phyloP scores from a whole-genome alignment of 306 rosid species.

The Casuarina equisetifolia region DNA sequence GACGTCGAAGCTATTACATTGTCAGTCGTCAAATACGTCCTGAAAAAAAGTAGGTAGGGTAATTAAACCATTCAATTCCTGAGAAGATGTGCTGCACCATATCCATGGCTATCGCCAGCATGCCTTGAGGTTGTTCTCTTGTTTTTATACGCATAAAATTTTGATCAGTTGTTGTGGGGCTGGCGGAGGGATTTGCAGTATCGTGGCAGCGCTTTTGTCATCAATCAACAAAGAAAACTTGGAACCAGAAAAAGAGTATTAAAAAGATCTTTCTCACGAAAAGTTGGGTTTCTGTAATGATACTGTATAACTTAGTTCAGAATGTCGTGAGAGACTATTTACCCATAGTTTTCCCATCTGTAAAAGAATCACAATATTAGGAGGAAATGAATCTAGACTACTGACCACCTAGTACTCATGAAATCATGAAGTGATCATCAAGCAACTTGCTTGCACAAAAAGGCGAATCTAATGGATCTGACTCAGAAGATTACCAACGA shows the following conservation, averaged over 20 bases:
- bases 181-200: too few relatives aligned
- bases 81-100: neutral
- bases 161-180: neutral
- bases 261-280: too few relatives aligned
- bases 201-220: too few relatives aligned
- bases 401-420: neutral
- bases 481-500: slow-evolving; percentile 17
- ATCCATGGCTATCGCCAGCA: neutral
- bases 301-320: neutral
- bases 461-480: slow-evolving; percentile 17
- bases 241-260: too few relatives aligned
- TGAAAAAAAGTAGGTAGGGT: neutral
- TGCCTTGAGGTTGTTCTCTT: neutral
- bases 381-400: neutral
- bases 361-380: neutral
- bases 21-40: neutral
- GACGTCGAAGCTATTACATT: neutral
- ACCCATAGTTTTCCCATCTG: neutral
- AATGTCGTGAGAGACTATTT: neutral
- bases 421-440: neutral
- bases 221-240: too few relatives aligned
- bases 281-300: too few relatives aligned
- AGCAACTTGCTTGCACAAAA: slow-evolving; percentile 14
- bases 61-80: neutral
- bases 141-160: neutral